Conservation (phyloP, 176 grass and related monocot genomes). For the Avena insularis region DNA sequence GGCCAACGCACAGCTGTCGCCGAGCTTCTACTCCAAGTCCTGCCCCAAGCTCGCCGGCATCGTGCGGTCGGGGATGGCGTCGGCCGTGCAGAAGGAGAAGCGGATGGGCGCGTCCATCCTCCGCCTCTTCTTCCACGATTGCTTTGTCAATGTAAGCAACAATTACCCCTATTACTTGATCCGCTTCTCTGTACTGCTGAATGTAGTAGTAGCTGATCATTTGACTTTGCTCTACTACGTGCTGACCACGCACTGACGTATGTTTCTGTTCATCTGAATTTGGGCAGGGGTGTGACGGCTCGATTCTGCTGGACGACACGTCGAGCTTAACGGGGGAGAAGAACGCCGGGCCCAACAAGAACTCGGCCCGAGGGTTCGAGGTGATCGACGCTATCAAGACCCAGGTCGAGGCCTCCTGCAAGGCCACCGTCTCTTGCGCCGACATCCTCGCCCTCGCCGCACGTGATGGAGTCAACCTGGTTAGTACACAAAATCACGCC, state of each 20-base stretch:
- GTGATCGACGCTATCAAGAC: conserved; percentile 89
- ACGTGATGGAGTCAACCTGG: conserved; percentile 74
- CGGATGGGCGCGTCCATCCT: conserved; percentile 78
- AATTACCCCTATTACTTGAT: background rate
- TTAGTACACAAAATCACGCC: background rate
- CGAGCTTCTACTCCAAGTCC: conserved; percentile 63
- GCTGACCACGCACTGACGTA: background rate
- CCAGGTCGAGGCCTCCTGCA: conserved; percentile 69
- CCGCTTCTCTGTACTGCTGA: background rate
- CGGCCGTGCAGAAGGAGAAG: conserved; percentile 56
- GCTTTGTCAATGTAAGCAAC: conserved; percentile 74
- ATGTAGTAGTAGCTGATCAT: too few species aligned
- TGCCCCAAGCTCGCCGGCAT: conserved; percentile 67
- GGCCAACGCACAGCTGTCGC: conserved; percentile 51
- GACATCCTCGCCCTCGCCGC: conserved; percentile 82
- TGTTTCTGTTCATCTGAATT: background rate
- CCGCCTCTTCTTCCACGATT: conserved; percentile 84
- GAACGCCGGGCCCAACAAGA: conserved; percentile 67
- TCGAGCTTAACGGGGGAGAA: conserved; percentile 72
- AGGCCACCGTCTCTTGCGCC: conserved; percentile 71
- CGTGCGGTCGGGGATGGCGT: conserved; percentile 61
- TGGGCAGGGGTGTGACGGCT: conserved; percentile 77
- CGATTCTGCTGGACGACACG: conserved; percentile 72
- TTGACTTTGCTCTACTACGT: too few species aligned
- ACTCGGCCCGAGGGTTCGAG: conserved; percentile 76